Conservation (phyloP, 2,329 filamentous ascomycete genomes). For the Hypoxylon sp. region DNA sequence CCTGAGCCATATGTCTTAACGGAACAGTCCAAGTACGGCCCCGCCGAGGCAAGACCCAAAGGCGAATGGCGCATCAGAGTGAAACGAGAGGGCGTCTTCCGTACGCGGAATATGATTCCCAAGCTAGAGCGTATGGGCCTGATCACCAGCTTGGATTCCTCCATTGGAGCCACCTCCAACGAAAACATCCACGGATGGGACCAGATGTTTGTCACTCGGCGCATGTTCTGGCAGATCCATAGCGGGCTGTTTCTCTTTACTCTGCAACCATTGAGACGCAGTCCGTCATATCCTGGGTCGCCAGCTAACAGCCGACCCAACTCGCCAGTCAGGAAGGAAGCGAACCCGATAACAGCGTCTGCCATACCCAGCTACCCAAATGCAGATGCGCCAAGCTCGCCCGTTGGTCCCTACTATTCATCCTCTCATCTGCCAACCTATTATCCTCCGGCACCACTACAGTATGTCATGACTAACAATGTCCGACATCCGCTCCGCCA, state of each 20-base stretch:
- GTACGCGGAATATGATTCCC: conserved; percentile 82
- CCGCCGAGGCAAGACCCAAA: conserved; percentile 76
- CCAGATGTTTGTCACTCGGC: conserved; percentile 83
- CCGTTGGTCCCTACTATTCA: conserved; percentile 79
- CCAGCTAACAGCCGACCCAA: conserved; percentile 65
- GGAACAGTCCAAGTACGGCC: conserved; percentile 72
- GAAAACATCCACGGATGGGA: conserved; percentile 75
- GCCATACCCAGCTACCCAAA: conserved; percentile 44
- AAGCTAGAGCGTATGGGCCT: conserved; percentile 96
- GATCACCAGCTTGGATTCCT: conserved; percentile 79
- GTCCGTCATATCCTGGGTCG: conserved; percentile 61
- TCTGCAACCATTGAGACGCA: conserved; percentile 67
- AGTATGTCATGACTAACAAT: conserved; percentile 82
- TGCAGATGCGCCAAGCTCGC: conserved; percentile 57
- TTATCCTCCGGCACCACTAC: conserved; percentile 84
- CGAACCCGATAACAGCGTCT: conserved; percentile 47
- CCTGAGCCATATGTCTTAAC: conserved; percentile 74
- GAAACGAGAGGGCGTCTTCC: conserved; percentile 87
- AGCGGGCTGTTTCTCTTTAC: conserved; percentile 89
- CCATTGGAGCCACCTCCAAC: conserved; percentile 74
- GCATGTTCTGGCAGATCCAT: conserved; percentile 93
- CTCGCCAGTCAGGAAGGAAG: conserved; percentile 60
- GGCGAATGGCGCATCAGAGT: conserved; percentile 91
- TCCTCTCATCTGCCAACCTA: conserved; percentile 89
- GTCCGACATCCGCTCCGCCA: conserved; percentile 87